Evolutionary conservation across 1,284 basidiomycete genomes (phyloP).

Genomic region (Papiliotrema terrestris): DNA sequence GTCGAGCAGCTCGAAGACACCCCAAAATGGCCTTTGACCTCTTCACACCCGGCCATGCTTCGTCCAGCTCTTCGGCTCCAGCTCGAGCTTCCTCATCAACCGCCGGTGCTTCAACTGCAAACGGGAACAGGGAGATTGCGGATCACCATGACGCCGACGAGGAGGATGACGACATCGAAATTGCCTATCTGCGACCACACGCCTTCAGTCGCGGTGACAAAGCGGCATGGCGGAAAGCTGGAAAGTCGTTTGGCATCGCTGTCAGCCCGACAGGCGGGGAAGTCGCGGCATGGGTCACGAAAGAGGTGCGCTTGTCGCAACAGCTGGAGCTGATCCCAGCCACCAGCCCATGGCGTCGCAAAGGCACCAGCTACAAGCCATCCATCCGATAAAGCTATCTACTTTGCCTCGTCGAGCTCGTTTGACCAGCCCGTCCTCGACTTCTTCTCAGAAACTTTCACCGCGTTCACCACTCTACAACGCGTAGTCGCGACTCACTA

Average conservation of each 20-base stretch:
- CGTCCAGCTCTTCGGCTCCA: conserved; percentile 1
- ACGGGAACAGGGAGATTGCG: background rate
- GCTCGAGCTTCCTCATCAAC: conserved; percentile 5
- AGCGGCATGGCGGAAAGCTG: conserved; percentile 34
- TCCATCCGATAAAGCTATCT: conserved; percentile 28
- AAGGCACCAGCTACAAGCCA: no score
- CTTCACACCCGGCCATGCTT: background rate
- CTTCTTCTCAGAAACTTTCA: conserved; percentile 46
- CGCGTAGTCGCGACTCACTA: conserved; percentile 30
- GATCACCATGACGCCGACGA: conserved; percentile 4
- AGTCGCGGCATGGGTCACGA: conserved; percentile 31
- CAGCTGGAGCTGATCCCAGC: no score
- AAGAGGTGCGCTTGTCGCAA: conserved; percentile 17
- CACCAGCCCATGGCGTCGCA: no score
- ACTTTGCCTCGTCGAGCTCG: conserved; percentile 26
- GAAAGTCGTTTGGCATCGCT: conserved; percentile 24
- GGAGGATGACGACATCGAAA: conserved; percentile 1
- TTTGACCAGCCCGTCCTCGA: conserved; percentile 26
- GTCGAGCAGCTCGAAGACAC: no score
- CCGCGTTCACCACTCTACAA: conserved; percentile 46
- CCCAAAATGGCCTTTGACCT: no score
- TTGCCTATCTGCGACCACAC: conserved; percentile 27
- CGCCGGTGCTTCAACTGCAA: background rate
- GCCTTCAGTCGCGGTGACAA: conserved; percentile 26
- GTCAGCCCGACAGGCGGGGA: conserved; percentile 37